phyloP scores from a whole-genome alignment of 1,139 yeast species.

The Lodderomyces jiufengensis region DNA sequence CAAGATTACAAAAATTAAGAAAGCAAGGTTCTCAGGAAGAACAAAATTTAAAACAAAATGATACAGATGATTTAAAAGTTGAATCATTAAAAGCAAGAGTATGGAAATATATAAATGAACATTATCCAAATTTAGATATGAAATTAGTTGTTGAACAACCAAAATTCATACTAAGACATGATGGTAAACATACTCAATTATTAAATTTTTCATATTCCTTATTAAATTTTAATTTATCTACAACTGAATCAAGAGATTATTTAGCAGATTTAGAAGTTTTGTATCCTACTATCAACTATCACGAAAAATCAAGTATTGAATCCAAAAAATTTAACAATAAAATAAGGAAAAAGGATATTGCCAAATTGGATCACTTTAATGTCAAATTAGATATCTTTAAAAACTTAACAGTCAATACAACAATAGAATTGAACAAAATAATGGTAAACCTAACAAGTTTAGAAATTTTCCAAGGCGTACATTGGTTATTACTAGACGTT shows the following conservation, averaged over 20 bases:
- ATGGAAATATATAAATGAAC: slow-evolving; percentile 30
- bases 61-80: neutral
- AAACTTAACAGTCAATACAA: slow-evolving; percentile 26
- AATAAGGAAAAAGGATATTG: slow-evolving; percentile 22
- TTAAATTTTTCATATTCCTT: slow-evolving; percentile 38
- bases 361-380: slow-evolving; percentile 10
- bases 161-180: slow-evolving; percentile 32
- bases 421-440: slow-evolving; percentile 21
- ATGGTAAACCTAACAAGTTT: slow-evolving; percentile 29
- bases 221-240: slow-evolving; percentile 33
- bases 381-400: slow-evolving; percentile 26
- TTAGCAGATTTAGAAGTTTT: slow-evolving; percentile 34
- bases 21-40: slow-evolving; percentile 2
- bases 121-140: slow-evolving; percentile 41
- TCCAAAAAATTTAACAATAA: slow-evolving; percentile 12
- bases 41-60: neutral
- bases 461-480: slow-evolving; percentile 31
- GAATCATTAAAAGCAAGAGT: slow-evolving; percentile 10
- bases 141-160: slow-evolving; percentile 46
- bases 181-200: slow-evolving; percentile 22
- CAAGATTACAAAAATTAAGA: slow-evolving; percentile 23
- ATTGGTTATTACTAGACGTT: slow-evolving; percentile 25
- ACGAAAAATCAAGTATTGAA: slow-evolving; percentile 20
- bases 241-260: slow-evolving; percentile 35
- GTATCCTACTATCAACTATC: slow-evolving; percentile 31